Percentiles rank a stretch among this genome's conserved stretches.
Conservation (phyloP, 73 alveolate species). For the Paramecium caudatum region DNA sequence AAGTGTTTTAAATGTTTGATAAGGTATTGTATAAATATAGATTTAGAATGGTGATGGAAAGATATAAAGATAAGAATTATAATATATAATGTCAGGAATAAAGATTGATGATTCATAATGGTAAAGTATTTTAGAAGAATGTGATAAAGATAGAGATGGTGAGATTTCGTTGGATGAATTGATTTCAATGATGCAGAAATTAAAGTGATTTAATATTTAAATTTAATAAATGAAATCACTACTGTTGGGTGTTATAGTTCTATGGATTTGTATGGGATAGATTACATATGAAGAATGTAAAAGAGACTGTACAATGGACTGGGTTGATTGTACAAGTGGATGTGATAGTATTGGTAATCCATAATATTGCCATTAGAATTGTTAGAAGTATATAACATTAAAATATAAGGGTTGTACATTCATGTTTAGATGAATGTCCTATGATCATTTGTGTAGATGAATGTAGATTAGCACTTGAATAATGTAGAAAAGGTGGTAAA, state of each 20-base stretch:
- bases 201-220: slow-evolving; percentile 33
- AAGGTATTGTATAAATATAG: slow-evolving; percentile 23
- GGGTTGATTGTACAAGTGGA: slow-evolving; percentile 63
- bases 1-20: slow-evolving; percentile 72
- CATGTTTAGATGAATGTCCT: slow-evolving; percentile 71
- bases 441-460: slow-evolving; percentile 39
- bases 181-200: slow-evolving; percentile 64
- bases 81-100: slow-evolving; percentile 17
- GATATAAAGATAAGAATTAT: slow-evolving; percentile 42
- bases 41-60: slow-evolving; percentile 66
- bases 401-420: slow-evolving; percentile 43
- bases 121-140: slow-evolving; percentile 70
- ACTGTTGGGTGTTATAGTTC: not conserved
- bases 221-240: slow-evolving; percentile 47
- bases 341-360: slow-evolving; percentile 73
- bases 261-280: not conserved
- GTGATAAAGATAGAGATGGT: slow-evolving; percentile 74
- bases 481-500: slow-evolving; percentile 54
- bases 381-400: slow-evolving; percentile 25
- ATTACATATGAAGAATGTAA: slow-evolving; percentile 65
- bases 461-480: slow-evolving; percentile 9
- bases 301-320: slow-evolving; percentile 61
- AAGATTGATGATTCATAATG: slow-evolving; percentile 61
- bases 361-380: slow-evolving; percentile 48
- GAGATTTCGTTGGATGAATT: slow-evolving; percentile 66